These are phyloP conservation scores for Diaporthe batatas DNA, from an alignment of 2,329 filamentous ascomycete genomes.

Conservation along the genomic window DNA sequence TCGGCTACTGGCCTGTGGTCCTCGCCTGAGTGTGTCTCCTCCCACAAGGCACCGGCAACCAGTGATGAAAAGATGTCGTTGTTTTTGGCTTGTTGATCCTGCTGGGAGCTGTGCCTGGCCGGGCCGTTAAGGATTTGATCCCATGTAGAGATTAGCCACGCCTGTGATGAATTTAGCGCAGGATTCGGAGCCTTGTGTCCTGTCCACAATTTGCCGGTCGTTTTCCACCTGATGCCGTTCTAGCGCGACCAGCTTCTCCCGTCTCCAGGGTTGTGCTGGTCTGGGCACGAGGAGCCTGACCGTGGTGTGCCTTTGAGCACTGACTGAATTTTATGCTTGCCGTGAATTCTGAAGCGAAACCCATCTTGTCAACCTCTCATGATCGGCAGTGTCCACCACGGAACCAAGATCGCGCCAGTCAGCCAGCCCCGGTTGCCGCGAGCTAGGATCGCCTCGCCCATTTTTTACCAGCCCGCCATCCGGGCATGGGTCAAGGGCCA, in stretches of 20 bases:
- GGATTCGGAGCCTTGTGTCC: constrained; percentile 22
- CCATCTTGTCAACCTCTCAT: constrained; percentile 7
- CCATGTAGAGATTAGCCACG: constrained; percentile 13
- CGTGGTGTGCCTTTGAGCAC: constrained; percentile 11
- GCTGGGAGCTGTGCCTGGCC: constrained; percentile 13
- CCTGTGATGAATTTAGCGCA: constrained; percentile 30
- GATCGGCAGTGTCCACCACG: constrained; percentile 32
- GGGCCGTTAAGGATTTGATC: constrained; percentile 24
- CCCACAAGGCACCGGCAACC: constrained; percentile 6
- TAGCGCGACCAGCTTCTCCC: constrained; percentile 10
- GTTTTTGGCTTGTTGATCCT: constrained; percentile 29
- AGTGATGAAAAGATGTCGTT: constrained; percentile 8
- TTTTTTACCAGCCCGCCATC: constrained; percentile 11
- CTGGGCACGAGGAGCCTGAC: neutral
- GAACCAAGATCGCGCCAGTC: constrained; percentile 24
- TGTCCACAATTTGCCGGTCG: constrained; percentile 32
- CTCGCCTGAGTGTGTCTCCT: neutral
- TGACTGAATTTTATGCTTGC: neutral
- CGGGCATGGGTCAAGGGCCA: neutral
- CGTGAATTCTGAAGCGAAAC: constrained; percentile 4
- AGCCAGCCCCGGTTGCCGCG: constrained; percentile 2
- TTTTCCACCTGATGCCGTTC: neutral
- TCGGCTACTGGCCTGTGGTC: neutral
- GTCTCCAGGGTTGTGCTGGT: constrained; percentile 20
- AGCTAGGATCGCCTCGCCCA: constrained; percentile 15